Evolutionary conservation across 192 early-diverging fungal species (phyloP).

Genomic region (Backusella tuberculispora): DNA sequence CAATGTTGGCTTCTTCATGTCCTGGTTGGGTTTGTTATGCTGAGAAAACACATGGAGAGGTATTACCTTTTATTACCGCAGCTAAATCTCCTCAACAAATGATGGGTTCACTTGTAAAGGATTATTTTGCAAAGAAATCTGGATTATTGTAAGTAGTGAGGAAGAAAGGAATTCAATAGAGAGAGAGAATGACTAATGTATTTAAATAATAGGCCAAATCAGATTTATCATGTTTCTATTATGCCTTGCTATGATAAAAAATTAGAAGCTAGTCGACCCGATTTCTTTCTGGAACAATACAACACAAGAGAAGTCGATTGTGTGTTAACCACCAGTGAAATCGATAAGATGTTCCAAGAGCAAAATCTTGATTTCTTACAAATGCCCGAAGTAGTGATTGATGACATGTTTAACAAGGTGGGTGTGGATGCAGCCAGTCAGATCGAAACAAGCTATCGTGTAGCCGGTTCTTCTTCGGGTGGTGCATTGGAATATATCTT

Average conservation of each 20-base stretch:
- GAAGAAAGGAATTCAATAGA: background rate
- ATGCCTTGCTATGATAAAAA: slow-evolving; percentile 99
- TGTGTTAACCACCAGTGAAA: slow-evolving; percentile 93
- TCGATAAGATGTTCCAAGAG: slow-evolving; percentile 86
- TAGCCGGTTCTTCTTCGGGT: slow-evolving; percentile 85
- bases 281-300: slow-evolving; percentile 87
- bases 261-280: slow-evolving; percentile 91
- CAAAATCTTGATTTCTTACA: slow-evolving; percentile 52
- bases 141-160: slow-evolving; percentile 44
- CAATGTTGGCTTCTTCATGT: slow-evolving; percentile 69
- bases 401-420: slow-evolving; percentile 55
- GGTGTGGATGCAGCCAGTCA: slow-evolving; percentile 21
- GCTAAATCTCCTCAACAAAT: slow-evolving; percentile 98
- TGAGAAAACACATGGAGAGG: slow-evolving; percentile 94
- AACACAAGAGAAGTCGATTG: slow-evolving; percentile 93
- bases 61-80: slow-evolving; percentile 86
- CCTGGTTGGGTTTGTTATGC: slow-evolving; percentile 99
- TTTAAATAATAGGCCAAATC: slow-evolving; percentile 52
- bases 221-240: slow-evolving; percentile 90
- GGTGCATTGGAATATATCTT: slow-evolving; percentile 91
- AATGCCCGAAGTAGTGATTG: slow-evolving; percentile 58
- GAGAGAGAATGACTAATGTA: background rate
- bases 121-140: slow-evolving; percentile 71
- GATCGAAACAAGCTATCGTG: slow-evolving; percentile 45
- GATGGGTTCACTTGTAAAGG: slow-evolving; percentile 94